phyloP scores from a whole-genome alignment of 371 early-diverging fungal genomes.

The Mucor velutinosus region DNA sequence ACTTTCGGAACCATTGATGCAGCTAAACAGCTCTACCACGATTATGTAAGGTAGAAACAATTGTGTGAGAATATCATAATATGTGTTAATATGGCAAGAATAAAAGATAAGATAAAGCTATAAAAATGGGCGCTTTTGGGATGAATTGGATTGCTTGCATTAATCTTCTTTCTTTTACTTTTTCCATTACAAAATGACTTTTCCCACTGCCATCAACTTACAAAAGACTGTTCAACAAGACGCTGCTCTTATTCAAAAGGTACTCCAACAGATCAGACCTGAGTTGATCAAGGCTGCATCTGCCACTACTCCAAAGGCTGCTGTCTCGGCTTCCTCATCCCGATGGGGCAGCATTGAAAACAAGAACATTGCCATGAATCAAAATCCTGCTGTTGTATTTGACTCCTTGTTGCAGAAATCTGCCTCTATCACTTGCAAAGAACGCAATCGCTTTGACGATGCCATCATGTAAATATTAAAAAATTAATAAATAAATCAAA shows the following conservation, averaged over 20 bases:
- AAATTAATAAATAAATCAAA: background rate
- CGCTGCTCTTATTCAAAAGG: background rate
- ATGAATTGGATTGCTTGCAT: background rate
- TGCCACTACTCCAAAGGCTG: background rate
- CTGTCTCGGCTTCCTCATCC: background rate
- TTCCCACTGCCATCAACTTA: background rate
- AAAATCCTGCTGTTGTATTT: constrained; percentile 9
- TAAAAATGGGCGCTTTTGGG: background rate
- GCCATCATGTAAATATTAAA: background rate
- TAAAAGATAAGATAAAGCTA: constrained; percentile 1
- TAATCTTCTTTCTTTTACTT: background rate
- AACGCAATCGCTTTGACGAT: constrained; percentile 3
- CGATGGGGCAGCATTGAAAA: background rate
- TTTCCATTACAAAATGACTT: background rate
- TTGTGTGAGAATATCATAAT: background rate
- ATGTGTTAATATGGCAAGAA: background rate
- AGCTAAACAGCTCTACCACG: constrained; percentile 50
- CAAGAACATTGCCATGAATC: background rate
- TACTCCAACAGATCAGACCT: constrained; percentile 1
- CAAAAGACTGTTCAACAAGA: constrained; percentile 9
- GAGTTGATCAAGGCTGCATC: background rate
- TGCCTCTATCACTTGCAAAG: constrained; percentile 2
- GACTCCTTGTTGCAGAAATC: constrained; percentile 14
- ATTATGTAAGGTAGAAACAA: constrained; percentile 7
- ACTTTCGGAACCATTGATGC: constrained; percentile 77